Conservation (phyloP, 2,329 filamentous ascomycete species). For the Aspergillus sp. region DNA sequence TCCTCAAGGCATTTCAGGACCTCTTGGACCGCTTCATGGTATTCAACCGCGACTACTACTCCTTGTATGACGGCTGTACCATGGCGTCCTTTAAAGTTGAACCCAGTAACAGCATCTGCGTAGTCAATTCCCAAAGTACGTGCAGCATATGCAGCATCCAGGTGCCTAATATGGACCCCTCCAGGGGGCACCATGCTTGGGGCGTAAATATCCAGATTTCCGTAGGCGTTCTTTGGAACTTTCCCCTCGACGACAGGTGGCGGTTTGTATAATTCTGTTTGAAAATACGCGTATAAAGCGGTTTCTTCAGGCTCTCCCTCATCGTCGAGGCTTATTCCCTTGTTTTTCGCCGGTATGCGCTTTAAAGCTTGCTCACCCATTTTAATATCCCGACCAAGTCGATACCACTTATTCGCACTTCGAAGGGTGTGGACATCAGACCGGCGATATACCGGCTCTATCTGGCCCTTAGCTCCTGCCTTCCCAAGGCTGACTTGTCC, state of each 20-base stretch:
- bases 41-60: slow-evolving; percentile 71
- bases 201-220: slow-evolving; percentile 64
- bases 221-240: slow-evolving; percentile 63
- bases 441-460: slow-evolving; percentile 81
- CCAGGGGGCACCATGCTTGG: slow-evolving; percentile 64
- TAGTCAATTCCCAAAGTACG: slow-evolving; percentile 77
- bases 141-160: slow-evolving; percentile 68
- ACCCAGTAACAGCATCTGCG: slow-evolving; percentile 85
- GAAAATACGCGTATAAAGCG: slow-evolving; percentile 57
- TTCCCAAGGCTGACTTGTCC: slow-evolving; percentile 69
- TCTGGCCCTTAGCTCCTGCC: slow-evolving; percentile 43
- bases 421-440: slow-evolving; percentile 75
- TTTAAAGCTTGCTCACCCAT: slow-evolving; percentile 80
- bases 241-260: slow-evolving; percentile 72
- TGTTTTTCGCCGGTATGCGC: slow-evolving; percentile 56
- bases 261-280: slow-evolving; percentile 71
- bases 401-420: slow-evolving; percentile 87
- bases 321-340: slow-evolving; percentile 30
- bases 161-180: slow-evolving; percentile 56
- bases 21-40: slow-evolving; percentile 68
- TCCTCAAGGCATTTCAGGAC: slow-evolving; percentile 69
- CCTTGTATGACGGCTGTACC: slow-evolving; percentile 83
- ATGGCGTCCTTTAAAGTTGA: slow-evolving; percentile 79
- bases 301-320: slow-evolving; percentile 54
- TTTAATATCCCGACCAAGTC: slow-evolving; percentile 77